A percentile compares a stretch with the other conserved stretches of the same genome.
These are phyloP conservation scores for Fusarium graminum DNA, from an alignment of 2,329 filamentous ascomycete genomes.

Conservation along the genomic window DNA sequence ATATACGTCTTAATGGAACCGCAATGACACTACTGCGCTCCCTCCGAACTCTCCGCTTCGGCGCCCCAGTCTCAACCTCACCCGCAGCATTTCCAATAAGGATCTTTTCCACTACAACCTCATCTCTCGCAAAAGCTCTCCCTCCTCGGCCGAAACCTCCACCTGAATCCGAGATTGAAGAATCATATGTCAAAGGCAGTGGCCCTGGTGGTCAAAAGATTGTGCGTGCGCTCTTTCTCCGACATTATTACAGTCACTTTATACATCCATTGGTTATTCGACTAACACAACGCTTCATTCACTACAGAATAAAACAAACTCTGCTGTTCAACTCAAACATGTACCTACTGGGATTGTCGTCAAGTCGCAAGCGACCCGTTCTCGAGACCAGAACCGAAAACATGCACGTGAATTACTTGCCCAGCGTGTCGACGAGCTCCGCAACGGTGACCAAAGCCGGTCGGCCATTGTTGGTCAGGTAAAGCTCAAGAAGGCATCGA, in stretches of 20 bases:
- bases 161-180: constrained; percentile 82
- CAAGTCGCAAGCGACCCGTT: constrained; percentile 93
- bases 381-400: constrained; percentile 86
- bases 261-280: too few relatives aligned
- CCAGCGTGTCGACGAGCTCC: constrained; percentile 77
- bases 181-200: constrained; percentile 89
- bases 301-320: constrained; percentile 90
- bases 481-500: constrained; percentile 78
- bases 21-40: constrained; percentile 24
- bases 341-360: constrained; percentile 90
- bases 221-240: constrained; percentile 57
- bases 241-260: neutral
- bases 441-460: constrained; percentile 78
- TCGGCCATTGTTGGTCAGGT: constrained; percentile 72
- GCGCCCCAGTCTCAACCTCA: constrained; percentile 1
- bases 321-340: constrained; percentile 93
- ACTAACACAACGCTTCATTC: constrained; percentile 15
- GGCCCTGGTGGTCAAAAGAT: constrained; percentile 98
- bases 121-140: constrained; percentile 64
- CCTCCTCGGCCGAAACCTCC: constrained; percentile 81
- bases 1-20: neutral
- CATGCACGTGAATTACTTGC: constrained; percentile 84
- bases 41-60: constrained; percentile 21
- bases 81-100: constrained; percentile 23
- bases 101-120: constrained; percentile 52